Percentiles rank a stretch among this genome's conserved stretches.
Evolutionary conservation across 2,329 filamentous ascomycete genomes (phyloP).

Genomic region (Neopestalotiopsis rosae): DNA sequence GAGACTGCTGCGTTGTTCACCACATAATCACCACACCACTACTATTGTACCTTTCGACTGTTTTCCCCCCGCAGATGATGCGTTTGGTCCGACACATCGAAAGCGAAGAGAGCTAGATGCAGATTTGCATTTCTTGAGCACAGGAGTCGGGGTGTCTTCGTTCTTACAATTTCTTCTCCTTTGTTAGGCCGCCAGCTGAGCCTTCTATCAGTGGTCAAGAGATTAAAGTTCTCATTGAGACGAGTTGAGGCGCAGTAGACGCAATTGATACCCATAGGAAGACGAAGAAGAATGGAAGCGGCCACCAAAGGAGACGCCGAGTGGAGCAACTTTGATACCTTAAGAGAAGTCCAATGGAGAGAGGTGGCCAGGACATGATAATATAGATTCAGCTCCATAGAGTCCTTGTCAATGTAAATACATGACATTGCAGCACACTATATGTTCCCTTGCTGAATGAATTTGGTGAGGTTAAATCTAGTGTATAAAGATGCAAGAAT

Average conservation of each 20-base stretch:
- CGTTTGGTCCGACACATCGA: not conserved
- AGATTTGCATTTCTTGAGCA: not conserved
- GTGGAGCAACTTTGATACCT: no score
- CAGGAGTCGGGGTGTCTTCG: constrained; percentile 5
- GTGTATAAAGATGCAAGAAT: not conserved
- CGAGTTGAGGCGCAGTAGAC: not conserved
- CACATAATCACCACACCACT: constrained; percentile 1
- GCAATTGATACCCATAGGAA: not conserved
- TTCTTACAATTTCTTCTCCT: not conserved
- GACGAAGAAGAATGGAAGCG: not conserved
- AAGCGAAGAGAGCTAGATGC: not conserved
- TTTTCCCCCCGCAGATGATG: not conserved
- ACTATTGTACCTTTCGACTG: not conserved
- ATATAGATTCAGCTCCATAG: not conserved
- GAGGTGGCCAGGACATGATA: not conserved
- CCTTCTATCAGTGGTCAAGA: not conserved
- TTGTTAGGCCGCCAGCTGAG: not conserved
- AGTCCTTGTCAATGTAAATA: not conserved
- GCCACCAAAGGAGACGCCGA: not conserved
- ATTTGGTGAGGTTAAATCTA: not conserved
- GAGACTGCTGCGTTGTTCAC: not conserved
- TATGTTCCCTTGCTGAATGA: not conserved
- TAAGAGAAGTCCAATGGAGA: not conserved
- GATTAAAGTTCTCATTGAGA: not conserved
- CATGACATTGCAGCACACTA: not conserved